phyloP scores from a whole-genome alignment of 345 rosid species.

The Populus ilicifolia region DNA sequence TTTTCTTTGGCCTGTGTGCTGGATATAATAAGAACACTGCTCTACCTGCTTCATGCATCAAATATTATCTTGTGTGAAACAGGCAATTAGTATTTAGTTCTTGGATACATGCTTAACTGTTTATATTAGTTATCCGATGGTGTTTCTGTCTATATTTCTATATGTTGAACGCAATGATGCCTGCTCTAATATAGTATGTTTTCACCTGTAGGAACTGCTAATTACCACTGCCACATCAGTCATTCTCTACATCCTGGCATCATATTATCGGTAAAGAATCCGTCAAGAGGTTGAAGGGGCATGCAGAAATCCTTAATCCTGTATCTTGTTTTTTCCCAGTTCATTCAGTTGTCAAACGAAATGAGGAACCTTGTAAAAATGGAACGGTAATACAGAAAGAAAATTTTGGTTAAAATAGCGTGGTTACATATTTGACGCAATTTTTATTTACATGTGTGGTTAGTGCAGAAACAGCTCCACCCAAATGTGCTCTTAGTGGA shows the following conservation, averaged over 20 bases:
- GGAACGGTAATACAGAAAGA: background rate
- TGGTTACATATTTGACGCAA: background rate
- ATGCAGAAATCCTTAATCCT: background rate
- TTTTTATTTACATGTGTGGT: background rate
- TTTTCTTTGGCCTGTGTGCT: background rate
- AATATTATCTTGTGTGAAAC: background rate
- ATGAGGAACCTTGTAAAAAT: background rate
- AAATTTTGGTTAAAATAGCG: slow-evolving; percentile 4
- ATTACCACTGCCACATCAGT: slow-evolving; percentile 21
- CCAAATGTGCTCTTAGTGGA: too few relatives aligned
- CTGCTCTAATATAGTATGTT: background rate
- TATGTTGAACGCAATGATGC: background rate
- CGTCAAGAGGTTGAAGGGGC: background rate
- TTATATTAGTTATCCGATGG: background rate
- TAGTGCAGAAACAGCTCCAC: too few relatives aligned
- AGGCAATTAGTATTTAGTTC: background rate
- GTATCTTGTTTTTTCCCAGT: background rate
- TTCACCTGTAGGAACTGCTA: slow-evolving; percentile 25
- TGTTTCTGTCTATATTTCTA: background rate
- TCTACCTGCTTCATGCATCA: background rate
- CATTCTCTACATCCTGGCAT: slow-evolving; percentile 24
- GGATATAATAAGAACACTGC: background rate
- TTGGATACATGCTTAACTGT: background rate
- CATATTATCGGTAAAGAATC: slow-evolving; percentile 15
- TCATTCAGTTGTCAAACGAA: background rate